Percentiles rank a stretch among this genome's conserved stretches.
Conservation (phyloP, 352 stramenopile species). For the Phytophthora sojae region DNA sequence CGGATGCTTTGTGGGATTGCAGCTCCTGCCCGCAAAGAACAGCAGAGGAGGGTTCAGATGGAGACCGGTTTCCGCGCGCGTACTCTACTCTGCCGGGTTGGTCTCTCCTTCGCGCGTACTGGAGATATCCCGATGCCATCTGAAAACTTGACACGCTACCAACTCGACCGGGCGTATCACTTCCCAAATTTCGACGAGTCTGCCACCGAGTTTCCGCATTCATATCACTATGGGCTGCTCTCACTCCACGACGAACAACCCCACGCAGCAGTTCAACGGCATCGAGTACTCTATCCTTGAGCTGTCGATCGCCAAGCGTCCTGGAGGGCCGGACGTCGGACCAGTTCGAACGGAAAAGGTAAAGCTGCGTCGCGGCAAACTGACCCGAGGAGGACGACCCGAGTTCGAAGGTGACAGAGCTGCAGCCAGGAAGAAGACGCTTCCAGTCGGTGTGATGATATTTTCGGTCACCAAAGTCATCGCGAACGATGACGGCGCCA, state of each 20-base stretch:
- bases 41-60: conserved; percentile 30
- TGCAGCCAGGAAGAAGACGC: conserved; percentile 13
- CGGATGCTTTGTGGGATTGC: conserved; percentile 25
- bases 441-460: conserved; percentile 13
- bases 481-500: conserved; percentile 30
- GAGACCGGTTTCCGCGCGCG: conserved; percentile 4
- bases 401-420: conserved; percentile 5
- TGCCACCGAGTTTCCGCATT: not conserved
- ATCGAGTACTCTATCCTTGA: conserved; percentile 29
- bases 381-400: not conserved
- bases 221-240: conserved; percentile 33
- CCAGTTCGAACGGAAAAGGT: conserved; percentile 1
- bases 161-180: conserved; percentile 10
- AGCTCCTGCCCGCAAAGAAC: conserved; percentile 7
- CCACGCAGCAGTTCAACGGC: conserved; percentile 23
- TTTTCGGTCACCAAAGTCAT: conserved; percentile 52
- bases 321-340: conserved; percentile 35
- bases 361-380: conserved; percentile 1
- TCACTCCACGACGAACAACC: conserved; percentile 50
- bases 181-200: conserved; percentile 19
- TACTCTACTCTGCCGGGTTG: conserved; percentile 1
- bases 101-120: not conserved
- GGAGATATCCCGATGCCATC: not conserved
- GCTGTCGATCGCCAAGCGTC: conserved; percentile 34
- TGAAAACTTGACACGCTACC: conserved; percentile 2